Evolutionary conservation across 805 yeast genomes (phyloP).

Genomic region (Candida cerambycidarum): DNA sequence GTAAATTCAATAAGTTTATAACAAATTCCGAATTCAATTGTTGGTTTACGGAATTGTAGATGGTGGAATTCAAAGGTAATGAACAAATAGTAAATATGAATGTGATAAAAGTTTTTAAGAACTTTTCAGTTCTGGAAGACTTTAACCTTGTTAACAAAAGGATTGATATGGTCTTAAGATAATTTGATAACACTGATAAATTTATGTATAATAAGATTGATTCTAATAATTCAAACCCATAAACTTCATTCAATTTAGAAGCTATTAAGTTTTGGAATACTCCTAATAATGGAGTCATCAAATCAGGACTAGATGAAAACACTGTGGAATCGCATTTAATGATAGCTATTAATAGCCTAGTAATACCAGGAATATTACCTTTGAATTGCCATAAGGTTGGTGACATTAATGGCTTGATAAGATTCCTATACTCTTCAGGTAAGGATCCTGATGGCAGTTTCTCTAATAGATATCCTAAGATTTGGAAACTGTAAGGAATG

Average conservation of each 20-base stretch:
- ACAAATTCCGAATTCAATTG: slow-evolving; percentile 44
- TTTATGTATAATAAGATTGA: slow-evolving; percentile 61
- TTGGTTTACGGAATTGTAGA: background rate
- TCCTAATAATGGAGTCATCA: slow-evolving; percentile 79
- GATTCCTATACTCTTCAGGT: slow-evolving; percentile 62
- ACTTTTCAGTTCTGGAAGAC: slow-evolving; percentile 78
- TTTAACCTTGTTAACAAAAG: slow-evolving; percentile 79
- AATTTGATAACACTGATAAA: slow-evolving; percentile 47
- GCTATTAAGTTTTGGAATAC: slow-evolving; percentile 94
- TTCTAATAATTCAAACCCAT: slow-evolving; percentile 85
- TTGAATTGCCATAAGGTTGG: slow-evolving; percentile 92
- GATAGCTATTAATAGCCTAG: slow-evolving; percentile 73
- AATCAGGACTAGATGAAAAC: slow-evolving; percentile 34
- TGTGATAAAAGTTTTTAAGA: slow-evolving; percentile 64
- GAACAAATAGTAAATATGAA: slow-evolving; percentile 52
- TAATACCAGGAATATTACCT: slow-evolving; percentile 92
- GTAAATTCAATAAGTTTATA: slow-evolving; percentile 65
- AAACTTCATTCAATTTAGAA: slow-evolving; percentile 73
- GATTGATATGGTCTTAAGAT: slow-evolving; percentile 68
- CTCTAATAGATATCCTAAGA: slow-evolving; percentile 78
- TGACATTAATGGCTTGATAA: slow-evolving; percentile 78
- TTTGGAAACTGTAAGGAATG: slow-evolving; percentile 88
- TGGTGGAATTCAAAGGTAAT: slow-evolving; percentile 28
- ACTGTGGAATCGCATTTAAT: slow-evolving; percentile 46
- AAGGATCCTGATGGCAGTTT: slow-evolving; percentile 49